A percentile compares a stretch with the other conserved stretches of the same genome.
These are phyloP conservation scores for Tricholomella constricta DNA, from an alignment of 768 basidiomycete species.

Conservation along the genomic window DNA sequence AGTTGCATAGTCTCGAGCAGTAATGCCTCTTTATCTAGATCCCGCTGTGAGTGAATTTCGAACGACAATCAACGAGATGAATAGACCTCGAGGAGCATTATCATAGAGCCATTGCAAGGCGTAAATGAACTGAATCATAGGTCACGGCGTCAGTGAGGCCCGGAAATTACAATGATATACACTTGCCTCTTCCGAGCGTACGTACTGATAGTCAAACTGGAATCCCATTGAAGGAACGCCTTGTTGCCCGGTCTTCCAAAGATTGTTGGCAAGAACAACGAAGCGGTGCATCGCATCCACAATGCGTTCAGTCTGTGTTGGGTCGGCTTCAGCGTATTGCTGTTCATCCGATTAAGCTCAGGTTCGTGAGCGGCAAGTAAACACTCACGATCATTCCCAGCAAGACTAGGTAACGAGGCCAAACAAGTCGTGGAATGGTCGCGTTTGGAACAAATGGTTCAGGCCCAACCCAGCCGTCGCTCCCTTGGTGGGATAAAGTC, in stretches of 20 bases:
- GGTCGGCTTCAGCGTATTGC: slow-evolving; percentile 48
- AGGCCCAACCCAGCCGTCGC: slow-evolving; percentile 46
- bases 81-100: slow-evolving; percentile 37
- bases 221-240: slow-evolving; percentile 39
- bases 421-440: slow-evolving; percentile 38
- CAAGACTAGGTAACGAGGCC: slow-evolving; percentile 44
- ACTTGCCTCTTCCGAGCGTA: slow-evolving; percentile 43
- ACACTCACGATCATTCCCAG: slow-evolving; percentile 37
- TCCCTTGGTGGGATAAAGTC: slow-evolving; percentile 36
- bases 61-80: not conserved
- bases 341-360: slow-evolving; percentile 9
- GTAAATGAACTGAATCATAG: slow-evolving; percentile 36
- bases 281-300: slow-evolving; percentile 41
- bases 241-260: slow-evolving; percentile 38
- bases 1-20: slow-evolving; percentile 45
- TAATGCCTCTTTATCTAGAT: slow-evolving; percentile 33
- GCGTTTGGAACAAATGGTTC: slow-evolving; percentile 39
- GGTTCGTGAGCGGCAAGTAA: not conserved
- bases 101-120: slow-evolving; percentile 43
- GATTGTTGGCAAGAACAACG: slow-evolving; percentile 32
- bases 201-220: slow-evolving; percentile 44
- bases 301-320: slow-evolving; percentile 35
- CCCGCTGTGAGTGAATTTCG: too few species aligned
- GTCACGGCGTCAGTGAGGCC: not conserved
- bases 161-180: not conserved